Base-by-base conservation (phyloP, 129 eudicot species). In the Ambrosia artemisiifolia region DNA sequence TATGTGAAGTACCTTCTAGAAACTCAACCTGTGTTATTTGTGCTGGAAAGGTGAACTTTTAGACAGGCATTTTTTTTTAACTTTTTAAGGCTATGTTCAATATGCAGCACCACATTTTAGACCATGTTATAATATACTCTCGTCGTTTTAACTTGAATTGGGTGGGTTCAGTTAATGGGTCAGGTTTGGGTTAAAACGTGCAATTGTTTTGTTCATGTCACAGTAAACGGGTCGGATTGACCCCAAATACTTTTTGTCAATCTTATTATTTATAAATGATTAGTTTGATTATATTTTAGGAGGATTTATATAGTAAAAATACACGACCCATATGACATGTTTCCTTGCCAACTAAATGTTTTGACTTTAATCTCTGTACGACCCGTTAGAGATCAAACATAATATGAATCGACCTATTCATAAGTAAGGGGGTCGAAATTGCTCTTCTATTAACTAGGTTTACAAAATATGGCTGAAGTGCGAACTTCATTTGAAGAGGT, bases 1-100 rank as follows among this genome's bases (percentile, higher is more conserved):
- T 94, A 42, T 94, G 99, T 76, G 81, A 94, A 86, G 94, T 94
- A 67, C 99, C 96, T 11, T 90, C 99, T 2, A 84, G 93, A 73
- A 90, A 84, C 82, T 82, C 97, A 12, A 88, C 78, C 65, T 94
- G 99, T 78, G 91, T 90, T 40, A 94, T 90, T 13, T 94, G 98
- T 79, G 80, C 96, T 36, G 97, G 96, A 78, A 91, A 90, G 99
- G 99, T 94, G 75, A 74, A 30, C 7, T 34, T 43, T 74, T 74
- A 14, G 51, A 6, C 56, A 19, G 0, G 7, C 48, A 72, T 72
- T 59, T 60, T 30, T 30, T 24, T 24, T 24, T 1, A 24, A 24
- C 28, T 24, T 20, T 46, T 74, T 62, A 46, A 46, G 59, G 63
- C 13, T 55, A 20, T 55, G 34, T 10, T 20, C 34, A 24, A 9